Percentiles rank a stretch among this genome's conserved stretches.
These are phyloP conservation scores for Tetrahymena thermophila DNA, from an alignment of 73 alveolate species.

Conservation along the genomic window DNA sequence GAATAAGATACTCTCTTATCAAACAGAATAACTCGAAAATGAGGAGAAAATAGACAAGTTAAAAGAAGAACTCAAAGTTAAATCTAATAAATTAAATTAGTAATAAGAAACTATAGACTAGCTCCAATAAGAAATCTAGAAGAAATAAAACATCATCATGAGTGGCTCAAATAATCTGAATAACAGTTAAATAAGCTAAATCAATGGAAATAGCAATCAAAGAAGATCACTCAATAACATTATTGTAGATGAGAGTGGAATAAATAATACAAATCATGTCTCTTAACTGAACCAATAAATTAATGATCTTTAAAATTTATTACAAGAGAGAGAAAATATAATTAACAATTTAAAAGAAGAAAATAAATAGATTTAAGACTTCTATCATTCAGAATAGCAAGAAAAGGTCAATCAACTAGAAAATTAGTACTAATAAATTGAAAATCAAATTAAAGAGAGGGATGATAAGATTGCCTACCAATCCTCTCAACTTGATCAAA, in stretches of 20 bases:
- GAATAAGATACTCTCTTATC: neutral
- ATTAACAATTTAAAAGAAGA: neutral
- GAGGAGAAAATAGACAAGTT: neutral
- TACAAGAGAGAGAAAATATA: neutral
- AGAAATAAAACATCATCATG: neutral
- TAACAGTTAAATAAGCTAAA: neutral
- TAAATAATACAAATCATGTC: neutral
- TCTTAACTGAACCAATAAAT: neutral
- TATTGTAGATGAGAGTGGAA: neutral
- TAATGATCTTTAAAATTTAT: neutral
- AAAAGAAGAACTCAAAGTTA: neutral
- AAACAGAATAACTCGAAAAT: neutral
- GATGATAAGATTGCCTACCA: neutral
- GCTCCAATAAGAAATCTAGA: neutral
- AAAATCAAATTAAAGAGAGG: neutral
- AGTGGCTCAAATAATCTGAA: neutral
- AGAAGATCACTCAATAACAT: neutral
- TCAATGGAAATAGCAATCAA: neutral
- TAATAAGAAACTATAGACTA: neutral
- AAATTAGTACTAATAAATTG: neutral
- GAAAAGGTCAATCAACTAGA: neutral
- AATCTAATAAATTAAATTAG: neutral
- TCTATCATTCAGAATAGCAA: neutral
- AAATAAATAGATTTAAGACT: neutral
- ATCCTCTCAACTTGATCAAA: neutral